A percentile compares a stretch with the other conserved stretches of the same genome.
These are phyloP conservation scores for Gorgonomyces haynaldii DNA, from an alignment of 192 early-diverging fungal species.

Conservation along the genomic window DNA sequence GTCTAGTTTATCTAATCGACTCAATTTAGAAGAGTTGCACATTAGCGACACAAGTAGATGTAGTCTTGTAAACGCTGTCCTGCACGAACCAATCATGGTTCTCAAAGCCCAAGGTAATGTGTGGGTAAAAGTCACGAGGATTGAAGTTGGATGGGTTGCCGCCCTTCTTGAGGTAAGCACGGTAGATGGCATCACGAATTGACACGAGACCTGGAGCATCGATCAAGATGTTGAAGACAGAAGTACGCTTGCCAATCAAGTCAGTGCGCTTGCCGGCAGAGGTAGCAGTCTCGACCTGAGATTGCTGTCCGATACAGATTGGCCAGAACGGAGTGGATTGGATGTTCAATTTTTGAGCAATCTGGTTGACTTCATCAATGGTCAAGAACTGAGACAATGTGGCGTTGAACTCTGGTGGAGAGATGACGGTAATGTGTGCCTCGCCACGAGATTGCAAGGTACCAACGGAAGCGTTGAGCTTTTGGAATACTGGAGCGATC, in stretches of 20 bases:
- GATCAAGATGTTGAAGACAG: constrained; percentile 26
- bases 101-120: constrained; percentile 57
- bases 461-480: constrained; percentile 31
- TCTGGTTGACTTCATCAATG: constrained; percentile 47
- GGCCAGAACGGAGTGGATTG: constrained; percentile 41
- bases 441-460: constrained; percentile 43
- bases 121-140: constrained; percentile 51
- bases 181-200: not conserved
- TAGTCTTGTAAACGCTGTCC: constrained; percentile 59
- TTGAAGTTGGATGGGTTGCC: constrained; percentile 61
- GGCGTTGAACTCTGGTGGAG: constrained; percentile 54
- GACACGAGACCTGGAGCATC: constrained; percentile 29
- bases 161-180: constrained; percentile 37
- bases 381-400: constrained; percentile 47
- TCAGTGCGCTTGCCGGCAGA: constrained; percentile 15
- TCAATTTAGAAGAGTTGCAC: no score
- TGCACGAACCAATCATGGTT: constrained; percentile 52
- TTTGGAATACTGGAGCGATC: constrained; percentile 35
- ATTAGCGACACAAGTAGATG: constrained; percentile 40
- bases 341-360: constrained; percentile 40
- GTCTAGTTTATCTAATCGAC: no score
- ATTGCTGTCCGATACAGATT: constrained; percentile 50
- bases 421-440: constrained; percentile 58
- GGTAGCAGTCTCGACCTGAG: constrained; percentile 13
- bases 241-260: no score